Evolutionary conservation across 1,284 basidiomycete genomes (phyloP), one percentile per base, ranked within the genome.

Genomic region (Salmacisia buchloeana): DNA sequence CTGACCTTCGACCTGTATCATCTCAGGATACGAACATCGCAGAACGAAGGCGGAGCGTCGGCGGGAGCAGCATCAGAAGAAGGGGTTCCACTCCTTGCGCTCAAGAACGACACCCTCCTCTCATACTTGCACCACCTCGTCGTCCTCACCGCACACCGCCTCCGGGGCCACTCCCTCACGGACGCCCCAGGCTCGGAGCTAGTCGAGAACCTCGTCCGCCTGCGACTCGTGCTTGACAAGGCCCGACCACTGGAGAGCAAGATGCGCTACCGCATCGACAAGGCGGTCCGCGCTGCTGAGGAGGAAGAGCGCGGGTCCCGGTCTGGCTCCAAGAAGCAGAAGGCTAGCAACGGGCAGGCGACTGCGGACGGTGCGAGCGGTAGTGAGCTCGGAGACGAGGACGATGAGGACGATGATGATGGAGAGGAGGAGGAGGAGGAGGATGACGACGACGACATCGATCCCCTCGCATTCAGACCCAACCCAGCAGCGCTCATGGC

Each of bases 191-290:
- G 66, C 1, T 18, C 57, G 9, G 58, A 64, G 21, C 67, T 78
- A 23, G 72, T 76, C 12, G 41, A 65, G 57, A 65, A 69, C 23
- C 66, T 79, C 1, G 64, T 78, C 33, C 67, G 67, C 61, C 60
- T 72, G 23, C 64, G 77, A 0, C 61, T 79, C n/a, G 61, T 74
- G 45, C 65, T 79, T 21, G 83, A 84, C 62, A 84, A 83, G 72
- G 79, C 83, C 29, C 75, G 80, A 31, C 81, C 82, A 0, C 72
- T 98, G 39, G 94, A 98, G 81, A 85, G 84, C 61, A 88, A 90
- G 74, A 88, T 97, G 84, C 88, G 86, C 65, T 96, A 97, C 80
- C 94, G 97, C 80, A 91, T 97, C 74, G 93, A 97, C 74, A 97
- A 97, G 80, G 85, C 75, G 21, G 58, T 77, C 10, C 63, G 69